These are phyloP conservation scores for Phytophthora parvispora DNA, from an alignment of 352 stramenopile species.

Conservation along the genomic window DNA sequence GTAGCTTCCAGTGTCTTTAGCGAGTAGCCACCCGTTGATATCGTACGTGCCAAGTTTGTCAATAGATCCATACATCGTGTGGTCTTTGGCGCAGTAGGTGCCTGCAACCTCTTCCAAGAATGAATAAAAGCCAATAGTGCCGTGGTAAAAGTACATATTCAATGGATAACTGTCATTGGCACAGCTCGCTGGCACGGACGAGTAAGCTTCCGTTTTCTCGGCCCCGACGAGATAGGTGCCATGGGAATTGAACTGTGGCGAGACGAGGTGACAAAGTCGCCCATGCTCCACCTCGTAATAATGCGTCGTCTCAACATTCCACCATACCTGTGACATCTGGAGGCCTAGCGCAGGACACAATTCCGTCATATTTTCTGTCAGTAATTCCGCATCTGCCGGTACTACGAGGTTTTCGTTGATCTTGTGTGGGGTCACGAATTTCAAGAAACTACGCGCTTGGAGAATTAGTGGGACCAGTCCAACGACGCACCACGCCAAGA, in stretches of 20 bases:
- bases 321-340: constrained; percentile 23
- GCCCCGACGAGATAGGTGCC: constrained; percentile 5
- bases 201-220: background rate
- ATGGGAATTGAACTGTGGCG: constrained; percentile 21
- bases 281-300: constrained; percentile 1
- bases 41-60: constrained; percentile 11
- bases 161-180: constrained; percentile 7
- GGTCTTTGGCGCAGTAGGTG: constrained; percentile 12
- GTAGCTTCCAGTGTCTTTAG: background rate
- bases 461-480: constrained; percentile 17
- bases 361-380: constrained; percentile 7
- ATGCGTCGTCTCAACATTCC: constrained; percentile 23
- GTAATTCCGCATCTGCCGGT: background rate
- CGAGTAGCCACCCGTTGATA: constrained; percentile 9
- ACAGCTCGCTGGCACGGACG: too few relatives aligned
- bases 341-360: constrained; percentile 10
- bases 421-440: constrained; percentile 20
- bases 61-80: constrained; percentile 15
- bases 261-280: constrained; percentile 22
- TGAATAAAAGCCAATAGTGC: constrained; percentile 16
- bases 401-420: constrained; percentile 1
- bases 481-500: constrained; percentile 6
- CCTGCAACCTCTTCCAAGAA: constrained; percentile 20
- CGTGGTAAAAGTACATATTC: constrained; percentile 17
- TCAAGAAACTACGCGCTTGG: constrained; percentile 16